These are phyloP conservation scores for Suillus fuscotomentosus DNA, from an alignment of 768 basidiomycete genomes.

Conservation along the genomic window DNA sequence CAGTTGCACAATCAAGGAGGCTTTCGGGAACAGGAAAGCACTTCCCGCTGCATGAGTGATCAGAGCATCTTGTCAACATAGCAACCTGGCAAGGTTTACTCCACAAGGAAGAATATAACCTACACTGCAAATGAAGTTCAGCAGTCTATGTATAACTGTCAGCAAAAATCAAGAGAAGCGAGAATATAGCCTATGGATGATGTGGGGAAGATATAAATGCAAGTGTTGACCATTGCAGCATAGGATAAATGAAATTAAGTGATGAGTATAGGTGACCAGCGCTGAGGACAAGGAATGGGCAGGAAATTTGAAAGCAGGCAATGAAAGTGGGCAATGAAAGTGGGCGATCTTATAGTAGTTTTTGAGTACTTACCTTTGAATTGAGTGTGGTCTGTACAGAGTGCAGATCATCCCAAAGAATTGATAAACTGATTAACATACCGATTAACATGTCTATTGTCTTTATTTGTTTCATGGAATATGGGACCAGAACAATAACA, in stretches of 20 bases:
- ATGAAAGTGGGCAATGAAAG: neutral
- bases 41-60: neutral
- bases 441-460: no score
- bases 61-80: conserved; percentile 1
- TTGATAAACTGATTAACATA: neutral
- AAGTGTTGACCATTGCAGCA: neutral
- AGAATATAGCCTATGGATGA: neutral
- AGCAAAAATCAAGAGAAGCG: neutral
- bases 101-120: conserved; percentile 7
- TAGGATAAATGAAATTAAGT: neutral
- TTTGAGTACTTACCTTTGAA: neutral
- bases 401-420: neutral
- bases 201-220: neutral
- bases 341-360: neutral
- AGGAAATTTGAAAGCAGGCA: neutral
- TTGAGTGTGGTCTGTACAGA: no score
- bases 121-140: no score
- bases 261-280: neutral
- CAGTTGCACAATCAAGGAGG: conserved; percentile 5
- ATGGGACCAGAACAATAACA: no score
- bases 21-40: conserved; percentile 8
- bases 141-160: neutral
- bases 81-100: neutral
- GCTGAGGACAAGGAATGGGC: neutral
- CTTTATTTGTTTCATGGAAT: neutral